phyloP scores from a whole-genome alignment of 2,329 filamentous ascomycete genomes.

The Epichloe typhina region DNA sequence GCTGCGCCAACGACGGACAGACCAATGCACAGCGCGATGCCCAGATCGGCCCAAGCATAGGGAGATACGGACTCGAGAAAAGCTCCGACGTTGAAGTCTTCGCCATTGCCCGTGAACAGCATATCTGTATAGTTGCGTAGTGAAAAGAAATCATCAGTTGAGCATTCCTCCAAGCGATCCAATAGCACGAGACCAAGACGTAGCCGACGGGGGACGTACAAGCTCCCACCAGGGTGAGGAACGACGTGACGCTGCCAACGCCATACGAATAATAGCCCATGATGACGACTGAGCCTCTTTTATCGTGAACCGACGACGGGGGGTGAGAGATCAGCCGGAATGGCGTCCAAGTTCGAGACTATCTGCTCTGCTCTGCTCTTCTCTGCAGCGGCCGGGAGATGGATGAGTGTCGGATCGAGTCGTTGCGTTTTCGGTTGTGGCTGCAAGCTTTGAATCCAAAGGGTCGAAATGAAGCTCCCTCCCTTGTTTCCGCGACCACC shows the following conservation, averaged over 20 bases:
- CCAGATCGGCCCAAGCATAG: constrained; percentile 82
- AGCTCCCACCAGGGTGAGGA: constrained; percentile 60
- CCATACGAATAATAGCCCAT: constrained; percentile 68
- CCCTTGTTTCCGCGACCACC: not conserved
- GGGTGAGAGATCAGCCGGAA: not conserved
- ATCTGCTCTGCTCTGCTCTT: not conserved
- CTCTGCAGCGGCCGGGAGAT: not conserved
- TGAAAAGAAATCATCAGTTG: not conserved
- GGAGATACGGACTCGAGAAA: constrained; percentile 92
- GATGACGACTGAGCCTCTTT: constrained; percentile 13
- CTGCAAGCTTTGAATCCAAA: not conserved
- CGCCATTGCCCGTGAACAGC: constrained; percentile 94
- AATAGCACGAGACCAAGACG: not conserved
- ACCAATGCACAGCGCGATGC: constrained; percentile 89
- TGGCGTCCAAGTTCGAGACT: not conserved
- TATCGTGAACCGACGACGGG: not conserved
- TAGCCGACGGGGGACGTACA: constrained; percentile 42
- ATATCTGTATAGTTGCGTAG: constrained; percentile 59
- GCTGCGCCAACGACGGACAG: constrained; percentile 92
- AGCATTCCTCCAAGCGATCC: not conserved
- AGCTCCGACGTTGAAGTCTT: constrained; percentile 91
- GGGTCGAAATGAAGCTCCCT: not conserved
- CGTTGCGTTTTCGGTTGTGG: not conserved
- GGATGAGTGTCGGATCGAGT: not conserved
- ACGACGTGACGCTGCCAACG: constrained; percentile 51